phyloP scores from a whole-genome alignment of 495 filamentous ascomycete genomes.

The Hypoxylon subgilvum region DNA sequence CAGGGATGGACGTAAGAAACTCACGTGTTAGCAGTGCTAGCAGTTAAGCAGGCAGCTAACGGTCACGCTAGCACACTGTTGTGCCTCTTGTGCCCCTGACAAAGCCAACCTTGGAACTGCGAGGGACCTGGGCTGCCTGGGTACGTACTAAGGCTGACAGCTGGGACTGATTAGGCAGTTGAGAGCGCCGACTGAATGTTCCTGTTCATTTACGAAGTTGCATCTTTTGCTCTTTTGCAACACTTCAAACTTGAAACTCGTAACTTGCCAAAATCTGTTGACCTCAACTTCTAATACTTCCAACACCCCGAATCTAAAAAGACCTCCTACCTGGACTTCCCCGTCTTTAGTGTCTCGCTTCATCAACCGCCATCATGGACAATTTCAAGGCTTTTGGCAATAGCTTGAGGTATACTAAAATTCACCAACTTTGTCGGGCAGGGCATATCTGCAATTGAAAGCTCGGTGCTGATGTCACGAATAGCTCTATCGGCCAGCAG shows the following conservation, averaged over 20 bases:
- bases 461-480: slow-evolving; percentile 12
- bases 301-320: background rate
- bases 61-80: slow-evolving; percentile 4
- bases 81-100: slow-evolving; percentile 13
- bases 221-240: too few relatives aligned
- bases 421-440: background rate
- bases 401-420: slow-evolving; percentile 40
- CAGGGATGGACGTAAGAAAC: slow-evolving; percentile 10
- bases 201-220: background rate
- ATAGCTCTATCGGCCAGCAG: slow-evolving; percentile 55
- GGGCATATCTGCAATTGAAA: background rate
- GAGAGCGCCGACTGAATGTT: background rate
- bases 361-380: slow-evolving; percentile 59
- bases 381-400: slow-evolving; percentile 67
- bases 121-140: background rate
- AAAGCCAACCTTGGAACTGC: slow-evolving; percentile 1
- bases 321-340: slow-evolving; percentile 1
- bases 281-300: background rate
- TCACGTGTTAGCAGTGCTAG: slow-evolving; percentile 17
- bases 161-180: background rate
- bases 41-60: background rate
- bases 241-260: slow-evolving; percentile 8
- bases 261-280: background rate
- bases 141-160: background rate
- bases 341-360: background rate